Percentiles rank a stretch among this genome's conserved stretches.
Evolutionary conservation across 495 filamentous ascomycete genomes (phyloP).

Genomic region (Tuber melanosporum): DNA sequence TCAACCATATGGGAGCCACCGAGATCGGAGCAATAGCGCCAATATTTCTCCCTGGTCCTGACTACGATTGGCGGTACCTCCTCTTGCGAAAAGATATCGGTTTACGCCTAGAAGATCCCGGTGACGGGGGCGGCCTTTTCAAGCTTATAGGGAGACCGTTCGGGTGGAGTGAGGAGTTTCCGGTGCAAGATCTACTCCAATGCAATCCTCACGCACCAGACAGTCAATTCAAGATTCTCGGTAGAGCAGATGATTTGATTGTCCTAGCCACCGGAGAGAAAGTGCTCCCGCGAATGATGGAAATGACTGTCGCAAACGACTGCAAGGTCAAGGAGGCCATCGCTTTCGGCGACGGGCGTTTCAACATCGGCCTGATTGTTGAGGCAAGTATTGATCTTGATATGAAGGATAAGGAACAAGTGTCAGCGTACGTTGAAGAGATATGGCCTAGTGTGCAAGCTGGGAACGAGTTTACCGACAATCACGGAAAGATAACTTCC

Average conservation of each 20-base stretch:
- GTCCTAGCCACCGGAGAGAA: constrained; percentile 55
- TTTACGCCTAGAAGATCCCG: constrained; percentile 26
- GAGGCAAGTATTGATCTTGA: constrained; percentile 22
- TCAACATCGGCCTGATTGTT: constrained; percentile 36
- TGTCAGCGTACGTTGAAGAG: constrained; percentile 17
- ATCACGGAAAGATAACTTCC: constrained; percentile 27
- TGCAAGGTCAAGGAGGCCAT: constrained; percentile 27
- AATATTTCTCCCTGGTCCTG: constrained; percentile 31
- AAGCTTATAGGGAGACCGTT: constrained; percentile 56
- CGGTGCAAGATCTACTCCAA: constrained; percentile 54
- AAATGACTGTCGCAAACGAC: constrained; percentile 23
- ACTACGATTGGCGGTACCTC: constrained; percentile 56
- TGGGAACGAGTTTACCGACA: constrained; percentile 34
- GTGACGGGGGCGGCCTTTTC: constrained; percentile 46
- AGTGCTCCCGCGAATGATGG: constrained; percentile 46
- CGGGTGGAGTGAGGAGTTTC: constrained; percentile 52
- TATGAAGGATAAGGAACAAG: constrained; percentile 10
- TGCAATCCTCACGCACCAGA: constrained; percentile 48
- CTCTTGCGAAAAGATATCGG: constrained; percentile 46
- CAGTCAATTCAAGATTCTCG: constrained; percentile 46
- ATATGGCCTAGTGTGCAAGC: constrained; percentile 31
- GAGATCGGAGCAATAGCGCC: constrained; percentile 52
- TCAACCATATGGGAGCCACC: constrained; percentile 53
- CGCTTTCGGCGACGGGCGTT: constrained; percentile 34
- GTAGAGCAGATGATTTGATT: constrained; percentile 49